A percentile compares a stretch with the other conserved stretches of the same genome.
Conservation (phyloP, 2,329 filamentous ascomycete species). For the Clarireedia monteithiana region DNA sequence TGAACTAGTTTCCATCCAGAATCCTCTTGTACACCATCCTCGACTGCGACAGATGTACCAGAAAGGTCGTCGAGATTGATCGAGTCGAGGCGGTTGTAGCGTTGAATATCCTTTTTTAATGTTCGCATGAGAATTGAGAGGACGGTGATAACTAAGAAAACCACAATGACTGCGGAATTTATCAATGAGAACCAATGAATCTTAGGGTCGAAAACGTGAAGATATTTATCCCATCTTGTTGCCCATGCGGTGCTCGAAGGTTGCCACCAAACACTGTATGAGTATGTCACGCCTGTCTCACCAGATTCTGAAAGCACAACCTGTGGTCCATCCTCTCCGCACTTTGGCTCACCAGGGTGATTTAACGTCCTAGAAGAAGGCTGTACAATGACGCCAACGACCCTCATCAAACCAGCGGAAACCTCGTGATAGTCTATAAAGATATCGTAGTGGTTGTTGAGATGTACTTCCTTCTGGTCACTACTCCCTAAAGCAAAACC, state of each 20-base stretch:
- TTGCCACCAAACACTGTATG: constrained; percentile 87
- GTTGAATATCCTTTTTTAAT: constrained; percentile 87
- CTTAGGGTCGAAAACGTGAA: constrained; percentile 94
- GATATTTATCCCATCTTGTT: constrained; percentile 96
- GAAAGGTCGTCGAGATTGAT: constrained; percentile 86
- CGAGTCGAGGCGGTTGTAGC: constrained; percentile 91
- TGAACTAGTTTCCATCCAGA: constrained; percentile 98
- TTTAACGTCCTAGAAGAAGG: constrained; percentile 61
- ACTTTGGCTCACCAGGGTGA: constrained; percentile 44
- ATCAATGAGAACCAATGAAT: constrained; percentile 99
- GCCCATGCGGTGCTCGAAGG: constrained; percentile 84
- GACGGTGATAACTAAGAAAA: constrained; percentile 86
- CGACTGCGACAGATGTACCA: constrained; percentile 65
- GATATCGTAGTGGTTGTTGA: constrained; percentile 98
- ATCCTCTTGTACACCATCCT: constrained; percentile 94
- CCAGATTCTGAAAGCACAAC: constrained; percentile 56
- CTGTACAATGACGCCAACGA: constrained; percentile 86
- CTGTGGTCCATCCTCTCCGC: constrained; percentile 47
- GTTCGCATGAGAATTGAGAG: constrained; percentile 85
- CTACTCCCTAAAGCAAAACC: constrained; percentile 75
- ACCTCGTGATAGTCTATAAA: constrained; percentile 86
- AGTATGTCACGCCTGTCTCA: constrained; percentile 68
- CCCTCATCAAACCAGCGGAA: constrained; percentile 62
- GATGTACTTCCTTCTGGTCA: constrained; percentile 45
- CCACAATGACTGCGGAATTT: constrained; percentile 90